Evolutionary conservation across 371 early-diverging fungal genomes (phyloP).

Genomic region (Racocetra persica): DNA sequence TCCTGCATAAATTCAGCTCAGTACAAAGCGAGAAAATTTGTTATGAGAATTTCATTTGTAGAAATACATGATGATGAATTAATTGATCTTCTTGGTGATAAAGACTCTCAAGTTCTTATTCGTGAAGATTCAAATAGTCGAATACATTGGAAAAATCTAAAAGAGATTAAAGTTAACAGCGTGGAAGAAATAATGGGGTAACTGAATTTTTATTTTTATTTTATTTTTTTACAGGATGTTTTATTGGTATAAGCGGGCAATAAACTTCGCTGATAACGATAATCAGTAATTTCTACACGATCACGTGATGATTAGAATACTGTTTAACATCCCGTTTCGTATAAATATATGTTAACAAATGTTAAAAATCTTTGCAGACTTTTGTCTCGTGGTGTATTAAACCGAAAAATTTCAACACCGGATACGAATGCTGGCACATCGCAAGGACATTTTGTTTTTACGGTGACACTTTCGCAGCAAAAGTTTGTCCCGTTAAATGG

Average conservation of each 20-base stretch:
- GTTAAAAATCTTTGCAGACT: conserved; percentile 50
- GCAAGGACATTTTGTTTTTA: conserved; percentile 91
- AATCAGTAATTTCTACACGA: background rate
- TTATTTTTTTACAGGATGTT: conserved; percentile 20
- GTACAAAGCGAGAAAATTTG: conserved; percentile 45
- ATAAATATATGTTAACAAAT: background rate
- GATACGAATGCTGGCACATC: conserved; percentile 96
- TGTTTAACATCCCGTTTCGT: background rate
- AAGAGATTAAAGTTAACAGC: conserved; percentile 77
- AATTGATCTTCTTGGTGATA: conserved; percentile 75
- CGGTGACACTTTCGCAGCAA: conserved; percentile 33
- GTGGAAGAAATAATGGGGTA: conserved; percentile 83
- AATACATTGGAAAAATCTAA: conserved; percentile 89
- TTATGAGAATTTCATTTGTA: conserved; percentile 65
- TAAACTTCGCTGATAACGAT: conserved; percentile 35
- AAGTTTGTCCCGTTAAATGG: conserved; percentile 22
- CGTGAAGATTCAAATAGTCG: conserved; percentile 92
- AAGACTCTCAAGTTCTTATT: conserved; percentile 72
- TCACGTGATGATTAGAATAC: too few species aligned
- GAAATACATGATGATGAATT: conserved; percentile 99
- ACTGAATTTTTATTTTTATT: background rate
- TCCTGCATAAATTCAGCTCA: conserved; percentile 49
- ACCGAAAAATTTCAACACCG: conserved; percentile 88
- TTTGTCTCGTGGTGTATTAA: conserved; percentile 78
- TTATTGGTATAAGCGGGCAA: conserved; percentile 43